Percentiles rank a stretch among this genome's conserved stretches.
phyloP scores from a whole-genome alignment of 495 filamentous ascomycete genomes.

The Penicillium coprophilum region DNA sequence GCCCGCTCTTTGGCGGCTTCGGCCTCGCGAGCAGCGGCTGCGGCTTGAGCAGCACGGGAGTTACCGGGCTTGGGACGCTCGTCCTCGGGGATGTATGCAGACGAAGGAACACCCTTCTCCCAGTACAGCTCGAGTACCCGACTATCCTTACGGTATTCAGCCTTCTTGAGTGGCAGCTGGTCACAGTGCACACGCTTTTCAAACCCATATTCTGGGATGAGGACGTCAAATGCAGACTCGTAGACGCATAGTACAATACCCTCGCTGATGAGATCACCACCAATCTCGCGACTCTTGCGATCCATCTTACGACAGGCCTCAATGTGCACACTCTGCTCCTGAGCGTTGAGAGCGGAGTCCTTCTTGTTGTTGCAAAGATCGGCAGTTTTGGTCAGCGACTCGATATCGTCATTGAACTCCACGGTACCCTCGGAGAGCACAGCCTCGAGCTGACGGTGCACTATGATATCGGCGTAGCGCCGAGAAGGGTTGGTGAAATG shows the following conservation, averaged over 20 bases:
- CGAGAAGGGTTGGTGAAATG: conserved; percentile 96
- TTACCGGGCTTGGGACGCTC: conserved; percentile 78
- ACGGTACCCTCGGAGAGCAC: conserved; percentile 77
- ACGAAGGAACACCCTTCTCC: conserved; percentile 98
- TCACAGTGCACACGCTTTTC: conserved; percentile 99
- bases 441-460: conserved; percentile 91
- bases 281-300: conserved; percentile 75
- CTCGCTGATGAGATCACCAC: conserved; percentile 92
- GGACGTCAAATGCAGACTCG: conserved; percentile 96
- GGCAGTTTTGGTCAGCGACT: conserved; percentile 85
- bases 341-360: conserved; percentile 93
- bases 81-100: conserved; percentile 94
- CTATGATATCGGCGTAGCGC: conserved; percentile 91
- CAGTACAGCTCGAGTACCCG: conserved; percentile 94
- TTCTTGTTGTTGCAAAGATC: conserved; percentile 99
- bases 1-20: conserved; percentile 76
- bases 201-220: conserved; percentile 97
- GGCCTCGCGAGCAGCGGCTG: conserved; percentile 72
- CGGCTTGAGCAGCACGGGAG: conserved; percentile 63
- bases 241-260: conserved; percentile 97
- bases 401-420: conserved; percentile 87
- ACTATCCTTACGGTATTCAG: conserved; percentile 94
- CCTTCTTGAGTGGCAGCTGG: conserved; percentile 96
- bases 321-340: conserved; percentile 98
- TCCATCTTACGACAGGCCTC: conserved; percentile 96